Conservation (phyloP, 495 filamentous ascomycete genomes). For the Penicillium canariense region DNA sequence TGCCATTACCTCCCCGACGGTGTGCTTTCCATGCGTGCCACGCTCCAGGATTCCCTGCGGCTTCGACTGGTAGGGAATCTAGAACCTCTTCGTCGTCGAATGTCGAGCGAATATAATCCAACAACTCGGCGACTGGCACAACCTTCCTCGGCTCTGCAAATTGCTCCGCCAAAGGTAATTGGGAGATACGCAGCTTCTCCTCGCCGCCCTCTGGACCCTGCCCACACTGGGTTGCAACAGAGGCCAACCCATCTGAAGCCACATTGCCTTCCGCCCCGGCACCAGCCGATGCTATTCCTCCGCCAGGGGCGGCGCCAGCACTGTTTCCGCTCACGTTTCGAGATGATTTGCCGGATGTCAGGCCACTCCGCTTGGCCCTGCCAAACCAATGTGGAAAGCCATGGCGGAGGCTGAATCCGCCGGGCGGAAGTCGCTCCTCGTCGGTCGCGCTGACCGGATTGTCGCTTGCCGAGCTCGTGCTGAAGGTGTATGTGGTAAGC, state of each 20-base stretch:
- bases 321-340: constrained; percentile 38
- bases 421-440: constrained; percentile 77
- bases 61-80: constrained; percentile 74
- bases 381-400: constrained; percentile 90
- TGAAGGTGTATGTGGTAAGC: constrained; percentile 85
- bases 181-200: constrained; percentile 9
- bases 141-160: constrained; percentile 21
- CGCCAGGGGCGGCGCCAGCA: not conserved
- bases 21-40: constrained; percentile 88
- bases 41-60: constrained; percentile 81
- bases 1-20: constrained; percentile 33
- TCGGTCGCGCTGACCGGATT: constrained; percentile 79
- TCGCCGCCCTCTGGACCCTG: constrained; percentile 8
- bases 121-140: constrained; percentile 45
- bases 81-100: constrained; percentile 77
- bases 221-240: not conserved
- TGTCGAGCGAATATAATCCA: constrained; percentile 76
- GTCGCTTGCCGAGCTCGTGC: constrained; percentile 63
- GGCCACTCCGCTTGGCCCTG: constrained; percentile 34
- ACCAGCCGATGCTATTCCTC: not conserved
- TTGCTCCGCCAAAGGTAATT: constrained; percentile 17
- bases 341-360: constrained; percentile 33
- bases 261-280: not conserved
- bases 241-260: not conserved
- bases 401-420: constrained; percentile 82